Conservation (phyloP, 164 flowering plant species). For the Hamamelis virginiana region DNA sequence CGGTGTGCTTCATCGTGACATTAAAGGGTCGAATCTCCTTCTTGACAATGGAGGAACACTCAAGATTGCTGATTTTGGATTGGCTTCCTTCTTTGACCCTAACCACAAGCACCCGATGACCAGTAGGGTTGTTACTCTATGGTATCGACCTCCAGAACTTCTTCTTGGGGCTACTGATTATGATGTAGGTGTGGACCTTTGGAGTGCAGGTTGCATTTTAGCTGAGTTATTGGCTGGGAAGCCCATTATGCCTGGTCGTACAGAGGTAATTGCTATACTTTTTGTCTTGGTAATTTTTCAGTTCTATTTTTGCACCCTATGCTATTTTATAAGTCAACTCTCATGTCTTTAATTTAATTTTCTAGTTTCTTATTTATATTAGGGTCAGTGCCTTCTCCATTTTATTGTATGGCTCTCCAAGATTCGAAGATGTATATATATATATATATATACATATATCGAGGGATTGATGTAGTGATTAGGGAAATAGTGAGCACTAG, state of each 20-base stretch:
- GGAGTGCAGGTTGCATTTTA: constrained; percentile 67
- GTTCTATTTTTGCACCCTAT: neutral
- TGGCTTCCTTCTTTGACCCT: constrained; percentile 50
- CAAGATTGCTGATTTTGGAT: constrained; percentile 61
- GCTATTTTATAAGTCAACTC: neutral
- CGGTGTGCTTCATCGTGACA: constrained; percentile 60
- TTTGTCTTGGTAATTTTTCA: neutral
- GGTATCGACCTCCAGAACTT: constrained; percentile 64
- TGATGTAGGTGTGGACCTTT: constrained; percentile 53
- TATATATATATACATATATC: neutral
- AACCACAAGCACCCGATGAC: constrained; percentile 52
- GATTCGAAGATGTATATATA: too few species aligned
- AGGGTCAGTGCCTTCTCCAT: neutral
- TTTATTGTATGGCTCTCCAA: too few species aligned
- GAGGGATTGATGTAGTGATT: neutral
- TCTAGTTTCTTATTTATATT: too few species aligned
- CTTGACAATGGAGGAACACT: constrained; percentile 51
- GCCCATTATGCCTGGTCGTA: constrained; percentile 64
- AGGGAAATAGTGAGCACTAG: neutral
- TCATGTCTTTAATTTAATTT: neutral
- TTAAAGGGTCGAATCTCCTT: constrained; percentile 65
- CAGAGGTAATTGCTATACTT: constrained; percentile 37
- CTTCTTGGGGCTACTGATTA: constrained; percentile 61
- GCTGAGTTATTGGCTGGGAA: constrained; percentile 59
- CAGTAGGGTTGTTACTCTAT: constrained; percentile 61